These are phyloP conservation scores for Tetrahymena malaccensis DNA, from an alignment of 73 alveolate genomes.

Conservation along the genomic window DNA sequence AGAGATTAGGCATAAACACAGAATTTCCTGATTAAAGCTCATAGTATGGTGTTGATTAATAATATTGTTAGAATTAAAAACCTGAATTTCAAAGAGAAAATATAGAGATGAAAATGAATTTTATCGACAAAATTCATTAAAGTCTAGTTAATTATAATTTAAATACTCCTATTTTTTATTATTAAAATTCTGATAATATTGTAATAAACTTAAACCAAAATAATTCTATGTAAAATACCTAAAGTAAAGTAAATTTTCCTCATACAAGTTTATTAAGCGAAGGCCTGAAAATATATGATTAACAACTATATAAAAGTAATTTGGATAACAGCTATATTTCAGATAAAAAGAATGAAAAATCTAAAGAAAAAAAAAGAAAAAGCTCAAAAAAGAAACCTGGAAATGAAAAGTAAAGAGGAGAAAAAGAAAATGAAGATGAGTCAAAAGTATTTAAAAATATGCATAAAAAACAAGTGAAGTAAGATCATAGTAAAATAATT, in stretches of 20 bases:
- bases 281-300: background rate
- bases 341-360: background rate
- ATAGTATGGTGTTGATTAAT: background rate
- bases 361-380: background rate
- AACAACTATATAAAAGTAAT: background rate
- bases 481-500: background rate
- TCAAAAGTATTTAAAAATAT: background rate
- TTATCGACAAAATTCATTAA: background rate
- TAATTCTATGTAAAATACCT: background rate
- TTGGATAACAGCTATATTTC: background rate
- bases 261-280: background rate
- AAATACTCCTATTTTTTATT: background rate
- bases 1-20: background rate
- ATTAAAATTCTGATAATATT: background rate
- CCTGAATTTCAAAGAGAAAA: background rate
- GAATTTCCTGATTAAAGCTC: background rate
- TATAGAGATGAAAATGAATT: background rate
- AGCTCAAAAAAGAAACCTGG: background rate
- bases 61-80: background rate
- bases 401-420: background rate
- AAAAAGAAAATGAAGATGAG: background rate
- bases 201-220: background rate
- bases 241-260: background rate
- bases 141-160: background rate
- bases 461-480: background rate